Evolutionary conservation across 2,329 filamentous ascomycete species (phyloP).

Genomic region (Trichoderma sp.): DNA sequence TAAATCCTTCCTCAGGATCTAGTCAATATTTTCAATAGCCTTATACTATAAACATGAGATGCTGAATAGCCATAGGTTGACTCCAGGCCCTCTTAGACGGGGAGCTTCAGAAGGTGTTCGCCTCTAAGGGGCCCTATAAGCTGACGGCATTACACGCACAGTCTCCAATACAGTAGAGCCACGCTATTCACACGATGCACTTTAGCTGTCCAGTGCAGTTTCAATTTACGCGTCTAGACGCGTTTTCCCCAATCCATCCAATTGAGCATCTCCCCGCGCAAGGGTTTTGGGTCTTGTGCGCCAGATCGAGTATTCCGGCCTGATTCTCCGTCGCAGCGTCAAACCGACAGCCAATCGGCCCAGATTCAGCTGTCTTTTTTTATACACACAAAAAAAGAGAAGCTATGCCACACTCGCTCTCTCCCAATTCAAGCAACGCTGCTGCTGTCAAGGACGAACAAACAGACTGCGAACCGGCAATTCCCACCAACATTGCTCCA

Average conservation of each 20-base stretch:
- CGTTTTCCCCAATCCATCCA: neutral
- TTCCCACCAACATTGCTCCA: conserved; percentile 30
- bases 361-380: neutral
- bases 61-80: no score
- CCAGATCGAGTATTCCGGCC: neutral
- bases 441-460: conserved; percentile 36
- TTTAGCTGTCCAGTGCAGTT: conserved; percentile 3
- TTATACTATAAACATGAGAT: no score
- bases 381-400: neutral
- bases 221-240: conserved; percentile 20
- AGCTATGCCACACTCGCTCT: conserved; percentile 47
- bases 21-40: no score
- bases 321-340: neutral
- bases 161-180: neutral
- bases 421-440: conserved; percentile 27
- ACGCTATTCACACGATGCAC: neutral
- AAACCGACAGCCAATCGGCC: neutral
- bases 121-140: neutral
- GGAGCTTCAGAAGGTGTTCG: neutral
- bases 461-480: conserved; percentile 35
- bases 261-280: conserved; percentile 9
- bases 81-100: no score
- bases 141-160: neutral
- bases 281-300: neutral
- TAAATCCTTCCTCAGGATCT: no score